These are phyloP conservation scores for Acanthamoeba culbertsoni DNA, from an alignment of 208 protist genomes.

Conservation along the genomic window DNA sequence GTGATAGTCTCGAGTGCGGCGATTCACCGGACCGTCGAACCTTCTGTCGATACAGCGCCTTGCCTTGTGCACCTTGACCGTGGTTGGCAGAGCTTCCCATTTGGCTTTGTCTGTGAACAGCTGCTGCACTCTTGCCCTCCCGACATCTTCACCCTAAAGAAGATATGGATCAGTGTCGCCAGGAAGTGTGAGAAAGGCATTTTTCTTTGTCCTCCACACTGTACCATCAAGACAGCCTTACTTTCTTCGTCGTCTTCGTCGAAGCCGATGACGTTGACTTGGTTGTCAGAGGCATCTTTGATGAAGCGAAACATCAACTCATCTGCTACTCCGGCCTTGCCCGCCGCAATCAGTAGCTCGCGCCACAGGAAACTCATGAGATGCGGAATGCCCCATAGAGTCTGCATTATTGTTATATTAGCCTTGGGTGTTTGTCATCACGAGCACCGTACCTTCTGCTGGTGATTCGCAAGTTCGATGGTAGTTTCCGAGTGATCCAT, in stretches of 20 bases:
- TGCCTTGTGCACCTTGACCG: not conserved
- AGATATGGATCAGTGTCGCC: too few relatives aligned
- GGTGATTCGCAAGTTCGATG: not conserved
- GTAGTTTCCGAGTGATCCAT: not conserved
- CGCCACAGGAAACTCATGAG: not conserved
- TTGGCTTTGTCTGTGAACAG: not conserved
- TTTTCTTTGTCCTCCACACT: too few relatives aligned
- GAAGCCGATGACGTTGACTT: not conserved
- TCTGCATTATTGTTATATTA: not conserved
- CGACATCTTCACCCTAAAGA: too few relatives aligned
- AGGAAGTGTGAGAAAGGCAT: too few relatives aligned
- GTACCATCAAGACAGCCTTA: too few relatives aligned
- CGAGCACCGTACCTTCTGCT: not conserved
- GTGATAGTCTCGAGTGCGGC: not conserved
- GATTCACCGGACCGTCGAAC: not conserved
- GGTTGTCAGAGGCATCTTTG: conserved; percentile 9
- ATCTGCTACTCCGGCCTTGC: not conserved
- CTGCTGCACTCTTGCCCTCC: not conserved
- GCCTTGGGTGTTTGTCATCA: not conserved
- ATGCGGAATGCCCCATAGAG: not conserved
- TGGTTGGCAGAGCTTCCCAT: not conserved
- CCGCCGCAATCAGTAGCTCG: not conserved
- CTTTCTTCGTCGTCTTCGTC: not conserved
- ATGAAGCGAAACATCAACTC: not conserved
- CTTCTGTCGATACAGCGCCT: conserved; percentile 34